These are phyloP conservation scores for Syzygium jambos DNA, from an alignment of 345 rosid species.

Conservation along the genomic window DNA sequence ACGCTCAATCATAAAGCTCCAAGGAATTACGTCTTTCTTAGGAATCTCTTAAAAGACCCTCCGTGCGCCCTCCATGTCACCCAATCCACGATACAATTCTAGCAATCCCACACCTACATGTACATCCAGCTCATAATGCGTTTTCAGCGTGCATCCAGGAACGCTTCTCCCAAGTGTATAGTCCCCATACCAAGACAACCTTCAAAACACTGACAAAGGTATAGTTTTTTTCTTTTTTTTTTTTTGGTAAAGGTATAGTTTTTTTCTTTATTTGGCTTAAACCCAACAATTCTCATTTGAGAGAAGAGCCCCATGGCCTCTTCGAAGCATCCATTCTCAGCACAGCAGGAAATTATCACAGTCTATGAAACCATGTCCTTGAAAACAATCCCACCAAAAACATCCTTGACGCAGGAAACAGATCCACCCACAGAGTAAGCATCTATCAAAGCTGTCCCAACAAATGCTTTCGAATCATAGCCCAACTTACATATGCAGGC, in stretches of 20 bases:
- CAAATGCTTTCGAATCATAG: conserved; percentile 43
- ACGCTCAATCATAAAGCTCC: conserved; percentile 91
- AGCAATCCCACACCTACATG: conserved; percentile 63
- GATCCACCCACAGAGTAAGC: conserved; percentile 52
- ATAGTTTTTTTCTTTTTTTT: too few species aligned
- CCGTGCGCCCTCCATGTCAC: conserved; percentile 32
- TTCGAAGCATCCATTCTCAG: conserved; percentile 52
- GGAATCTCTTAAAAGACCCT: conserved; percentile 68
- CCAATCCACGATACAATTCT: conserved; percentile 49
- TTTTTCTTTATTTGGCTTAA: conserved; percentile 59
- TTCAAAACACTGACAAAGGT: conserved; percentile 60
- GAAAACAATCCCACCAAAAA: conserved; percentile 51
- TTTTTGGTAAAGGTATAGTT: too few species aligned
- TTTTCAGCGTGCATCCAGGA: conserved; percentile 61
- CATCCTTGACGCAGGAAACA: conserved; percentile 39
- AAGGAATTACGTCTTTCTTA: conserved; percentile 58
- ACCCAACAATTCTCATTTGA: conserved; percentile 51
- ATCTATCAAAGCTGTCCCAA: conserved; percentile 74
- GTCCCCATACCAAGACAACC: conserved; percentile 53
- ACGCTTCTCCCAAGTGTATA: conserved; percentile 35
- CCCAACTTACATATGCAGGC: conserved; percentile 71
- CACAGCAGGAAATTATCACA: conserved; percentile 62
- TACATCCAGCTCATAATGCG: conserved; percentile 40
- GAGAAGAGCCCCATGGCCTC: conserved; percentile 42
- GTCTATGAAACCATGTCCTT: conserved; percentile 87